These are phyloP conservation scores for Alternaria sp. DNA, from an alignment of 2,329 filamentous ascomycete genomes.

Conservation along the genomic window DNA sequence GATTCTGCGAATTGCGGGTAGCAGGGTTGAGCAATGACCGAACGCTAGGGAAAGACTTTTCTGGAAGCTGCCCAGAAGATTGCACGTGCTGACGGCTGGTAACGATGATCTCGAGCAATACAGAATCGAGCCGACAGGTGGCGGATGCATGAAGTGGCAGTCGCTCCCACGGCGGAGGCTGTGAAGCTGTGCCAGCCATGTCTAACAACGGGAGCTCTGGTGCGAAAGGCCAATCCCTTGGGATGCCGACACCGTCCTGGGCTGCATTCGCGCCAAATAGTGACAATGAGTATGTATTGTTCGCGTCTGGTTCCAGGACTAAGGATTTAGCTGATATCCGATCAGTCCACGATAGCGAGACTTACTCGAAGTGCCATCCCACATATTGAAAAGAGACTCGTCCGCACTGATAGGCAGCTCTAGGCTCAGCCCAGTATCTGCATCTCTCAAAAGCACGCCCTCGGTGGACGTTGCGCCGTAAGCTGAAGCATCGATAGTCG, in stretches of 20 bases:
- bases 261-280: not conserved
- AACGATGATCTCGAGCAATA: constrained; percentile 1
- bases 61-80: constrained; percentile 2
- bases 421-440: constrained; percentile 5
- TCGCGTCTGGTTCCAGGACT: not conserved
- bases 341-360: not conserved
- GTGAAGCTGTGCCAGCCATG: not conserved
- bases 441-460: not conserved
- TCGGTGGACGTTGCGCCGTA: not conserved
- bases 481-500: not conserved
- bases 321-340: not conserved
- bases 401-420: constrained; percentile 1
- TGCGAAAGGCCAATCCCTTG: not conserved
- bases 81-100: constrained; percentile 1
- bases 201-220: not conserved
- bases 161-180: constrained; percentile 6
- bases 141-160: constrained; percentile 9
- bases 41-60: constrained; percentile 8
- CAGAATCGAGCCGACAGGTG: constrained; percentile 12
- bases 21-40: constrained; percentile 10
- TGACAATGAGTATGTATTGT: not conserved
- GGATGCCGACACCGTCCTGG: not conserved
- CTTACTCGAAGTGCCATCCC: constrained; percentile 1
- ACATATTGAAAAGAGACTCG: constrained; percentile 7
- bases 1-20: not conserved